Base-by-base conservation (phyloP, 441 rosid genomes). In the Populus trichocarpa region DNA sequence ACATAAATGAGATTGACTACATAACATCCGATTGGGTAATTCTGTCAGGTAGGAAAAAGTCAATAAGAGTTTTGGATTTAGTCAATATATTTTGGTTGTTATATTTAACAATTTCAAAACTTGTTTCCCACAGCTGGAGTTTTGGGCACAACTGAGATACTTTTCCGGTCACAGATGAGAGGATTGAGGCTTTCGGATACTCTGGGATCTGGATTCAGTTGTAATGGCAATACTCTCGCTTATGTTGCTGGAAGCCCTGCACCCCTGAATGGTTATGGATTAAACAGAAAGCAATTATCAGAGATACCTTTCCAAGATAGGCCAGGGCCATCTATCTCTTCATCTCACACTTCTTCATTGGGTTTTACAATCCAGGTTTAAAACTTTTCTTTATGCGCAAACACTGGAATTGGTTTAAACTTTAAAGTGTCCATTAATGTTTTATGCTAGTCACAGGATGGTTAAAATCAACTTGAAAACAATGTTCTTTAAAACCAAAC, bases 261-360 rank as follows among this genome's bases (percentile, higher is more conserved):
- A 20, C 88, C 87, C 32, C 72, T 87, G 81, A 82, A 79, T 73
- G 85, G 84, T 35, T 77, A 72, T 64, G 90, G 86, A 77, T 69
- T 86, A 64, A 73, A 78, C 20, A 77, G 64, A 77, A 69, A 81
- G 65, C 79, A 84, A 65, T 6, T 87, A 20, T 70, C 80, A 32
- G 77, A 82, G 13, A 77, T 70, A 73, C 79, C 84, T 40, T 84
- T 72, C 23, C 78, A 81, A 42, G 83, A 79, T n/a, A 73, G 87
- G 61, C 88, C 90, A 4, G 90, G 90, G 32, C 90, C 88, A 23
- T 82, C 87, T 61, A 86, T 87, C 75, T 79, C 88, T 75, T 80
- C 85, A 8, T 77, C 87, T 61, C 77, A 80, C 77, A 78, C 90
- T 63, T 84, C 85, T 74, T 84, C 90, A 30, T 42, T 77, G 81